A percentile compares a stretch with the other conserved stretches of the same genome.
Conservation (phyloP, 2,329 filamentous ascomycete genomes). For the Intubia oerlemansii region DNA sequence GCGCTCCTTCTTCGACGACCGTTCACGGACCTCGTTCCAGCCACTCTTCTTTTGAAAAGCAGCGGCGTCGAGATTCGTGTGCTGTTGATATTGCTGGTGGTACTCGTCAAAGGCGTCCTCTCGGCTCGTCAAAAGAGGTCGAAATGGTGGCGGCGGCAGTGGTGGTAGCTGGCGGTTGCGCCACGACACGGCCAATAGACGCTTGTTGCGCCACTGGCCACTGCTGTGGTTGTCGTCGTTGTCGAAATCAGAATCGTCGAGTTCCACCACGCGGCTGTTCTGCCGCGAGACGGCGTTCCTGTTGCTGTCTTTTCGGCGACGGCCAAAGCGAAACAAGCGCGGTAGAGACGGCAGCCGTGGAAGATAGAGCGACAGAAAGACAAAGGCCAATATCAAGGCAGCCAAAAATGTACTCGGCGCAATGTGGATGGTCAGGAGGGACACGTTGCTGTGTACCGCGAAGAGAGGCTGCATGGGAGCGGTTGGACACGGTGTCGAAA, state of each 20-base stretch:
- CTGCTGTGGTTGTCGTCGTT: too few species aligned
- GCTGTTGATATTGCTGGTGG: too few species aligned
- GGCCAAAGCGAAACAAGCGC: slow-evolving; percentile 9
- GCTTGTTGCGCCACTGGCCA: too few species aligned
- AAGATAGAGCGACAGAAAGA: slow-evolving; percentile 29
- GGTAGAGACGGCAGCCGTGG: slow-evolving; percentile 10
- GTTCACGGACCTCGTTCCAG: too few species aligned
- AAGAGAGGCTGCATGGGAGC: slow-evolving; percentile 32
- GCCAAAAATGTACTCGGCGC: slow-evolving; percentile 36
- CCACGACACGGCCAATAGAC: slow-evolving; percentile 5
- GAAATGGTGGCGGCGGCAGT: slow-evolving; percentile 4
- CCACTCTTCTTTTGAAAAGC: too few species aligned
- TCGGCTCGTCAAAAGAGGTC: slow-evolving; percentile 1
- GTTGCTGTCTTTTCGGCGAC: slow-evolving; percentile 8
- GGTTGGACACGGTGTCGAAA: not conserved
- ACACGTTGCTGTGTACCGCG: slow-evolving; percentile 38
- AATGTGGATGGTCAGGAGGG: slow-evolving; percentile 35
- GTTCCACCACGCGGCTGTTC: too few species aligned
- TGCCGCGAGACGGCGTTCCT: too few species aligned
- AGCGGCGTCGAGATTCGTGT: too few species aligned
- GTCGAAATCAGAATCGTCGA: too few species aligned
- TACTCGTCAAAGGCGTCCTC: too few species aligned
- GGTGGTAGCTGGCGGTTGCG: slow-evolving; percentile 6
- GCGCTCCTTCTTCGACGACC: too few species aligned
- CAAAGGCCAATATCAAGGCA: slow-evolving; percentile 24